A percentile compares a stretch with the other conserved stretches of the same genome.
phyloP scores from a whole-genome alignment of 129 eudicot genomes.

The Lonicera japonica region DNA sequence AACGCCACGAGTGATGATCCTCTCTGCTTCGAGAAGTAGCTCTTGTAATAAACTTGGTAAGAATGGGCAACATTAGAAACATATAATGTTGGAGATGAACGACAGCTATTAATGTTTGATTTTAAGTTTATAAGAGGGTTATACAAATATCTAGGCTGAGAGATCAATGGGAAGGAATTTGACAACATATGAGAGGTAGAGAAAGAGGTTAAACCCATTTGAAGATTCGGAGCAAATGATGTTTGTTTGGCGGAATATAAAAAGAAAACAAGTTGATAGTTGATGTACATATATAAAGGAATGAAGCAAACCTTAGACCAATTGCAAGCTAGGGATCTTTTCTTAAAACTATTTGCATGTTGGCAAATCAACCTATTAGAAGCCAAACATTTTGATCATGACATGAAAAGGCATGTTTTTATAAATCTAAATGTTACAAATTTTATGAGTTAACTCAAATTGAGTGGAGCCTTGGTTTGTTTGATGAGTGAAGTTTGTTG shows the following conservation, averaged over 20 bases:
- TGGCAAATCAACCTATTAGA: too few relatives aligned
- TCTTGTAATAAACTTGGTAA: too few relatives aligned
- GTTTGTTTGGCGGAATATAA: too few relatives aligned
- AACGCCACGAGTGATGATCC: conserved; percentile 8
- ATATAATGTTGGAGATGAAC: neutral
- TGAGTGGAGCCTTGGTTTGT: too few relatives aligned
- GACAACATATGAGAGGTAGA: conserved; percentile 11
- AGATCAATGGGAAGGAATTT: conserved; percentile 2
- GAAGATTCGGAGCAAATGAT: neutral
- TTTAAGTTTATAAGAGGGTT: conserved; percentile 5
- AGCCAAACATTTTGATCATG: too few relatives aligned
- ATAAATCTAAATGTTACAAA: too few relatives aligned
- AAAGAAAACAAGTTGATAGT: too few relatives aligned
- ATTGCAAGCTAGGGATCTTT: conserved; percentile 48
- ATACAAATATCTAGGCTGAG: neutral
- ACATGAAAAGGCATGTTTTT: too few relatives aligned
- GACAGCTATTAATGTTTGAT: neutral
- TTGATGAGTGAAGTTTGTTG: too few relatives aligned
- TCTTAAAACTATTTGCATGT: neutral
- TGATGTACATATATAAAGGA: neutral
- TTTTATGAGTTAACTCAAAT: too few relatives aligned
- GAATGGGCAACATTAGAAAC: conserved; percentile 7
- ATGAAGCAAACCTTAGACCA: conserved; percentile 10
- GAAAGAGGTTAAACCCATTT: conserved; percentile 25
- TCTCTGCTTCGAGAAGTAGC: neutral